phyloP scores from a whole-genome alignment of 352 stramenopile species.

The Phytopythium chamaehyphon region DNA sequence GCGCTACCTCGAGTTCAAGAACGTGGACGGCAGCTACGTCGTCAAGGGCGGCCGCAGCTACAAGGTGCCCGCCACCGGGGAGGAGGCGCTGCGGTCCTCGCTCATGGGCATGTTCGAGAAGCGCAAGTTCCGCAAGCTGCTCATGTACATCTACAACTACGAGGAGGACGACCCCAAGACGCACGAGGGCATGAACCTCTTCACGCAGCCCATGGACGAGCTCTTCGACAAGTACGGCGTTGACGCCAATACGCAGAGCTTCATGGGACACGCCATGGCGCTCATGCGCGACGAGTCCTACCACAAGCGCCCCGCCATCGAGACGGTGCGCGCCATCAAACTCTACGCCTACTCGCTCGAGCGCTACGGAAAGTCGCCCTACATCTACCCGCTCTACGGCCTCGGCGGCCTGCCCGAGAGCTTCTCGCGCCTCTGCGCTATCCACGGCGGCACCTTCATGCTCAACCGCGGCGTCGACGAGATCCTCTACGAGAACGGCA shows the following conservation, averaged over 20 bases:
- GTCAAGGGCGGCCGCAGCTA: constrained; percentile 96
- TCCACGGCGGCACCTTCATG: constrained; percentile 99
- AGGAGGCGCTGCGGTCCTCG: constrained; percentile 95
- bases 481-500: constrained; percentile 92
- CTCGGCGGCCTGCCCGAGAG: constrained; percentile 97
- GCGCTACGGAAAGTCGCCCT: constrained; percentile 96
- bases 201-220: constrained; percentile 96
- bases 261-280: constrained; percentile 99
- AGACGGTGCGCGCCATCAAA: constrained; percentile 96
- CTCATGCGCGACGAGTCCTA: constrained; percentile 94
- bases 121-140: constrained; percentile 97
- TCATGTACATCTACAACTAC: constrained; percentile 98
- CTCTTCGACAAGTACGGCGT: constrained; percentile 98
- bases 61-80: constrained; percentile 96
- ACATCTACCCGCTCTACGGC: constrained; percentile 99
- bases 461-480: constrained; percentile 95
- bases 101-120: constrained; percentile 99
- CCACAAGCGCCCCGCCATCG: constrained; percentile 82
- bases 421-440: constrained; percentile 98
- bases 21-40: constrained; percentile 98
- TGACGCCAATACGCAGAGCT: constrained; percentile 97
- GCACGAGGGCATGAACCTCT: constrained; percentile 92
- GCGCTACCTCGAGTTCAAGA: constrained; percentile 99
- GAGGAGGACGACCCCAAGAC: constrained; percentile 91
- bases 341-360: constrained; percentile 98